Evolutionary conservation across 768 basidiomycete species (phyloP).

Genomic region (Strobilomyces confusus): DNA sequence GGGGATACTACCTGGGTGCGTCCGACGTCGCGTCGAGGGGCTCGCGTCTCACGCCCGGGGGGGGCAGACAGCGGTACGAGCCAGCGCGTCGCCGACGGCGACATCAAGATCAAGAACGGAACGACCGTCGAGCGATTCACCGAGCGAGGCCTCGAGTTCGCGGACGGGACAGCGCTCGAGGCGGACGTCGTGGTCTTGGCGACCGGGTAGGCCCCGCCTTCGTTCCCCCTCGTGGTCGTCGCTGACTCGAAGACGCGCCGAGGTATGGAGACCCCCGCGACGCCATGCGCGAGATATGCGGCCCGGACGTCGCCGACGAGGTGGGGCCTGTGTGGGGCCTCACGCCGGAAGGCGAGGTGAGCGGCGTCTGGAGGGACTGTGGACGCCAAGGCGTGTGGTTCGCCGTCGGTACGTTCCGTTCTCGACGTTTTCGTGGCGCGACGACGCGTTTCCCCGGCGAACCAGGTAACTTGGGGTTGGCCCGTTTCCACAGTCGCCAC

Average conservation of each 20-base stretch:
- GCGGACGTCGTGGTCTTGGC: conserved; percentile 34
- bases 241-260: neutral
- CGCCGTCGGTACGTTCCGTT: conserved; percentile 25
- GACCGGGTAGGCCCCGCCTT: conserved; percentile 21
- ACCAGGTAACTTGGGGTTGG: conserved; percentile 19
- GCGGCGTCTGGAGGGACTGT: conserved; percentile 33
- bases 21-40: neutral
- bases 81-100: conserved; percentile 41
- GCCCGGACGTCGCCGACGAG: conserved; percentile 40
- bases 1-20: conserved; percentile 42
- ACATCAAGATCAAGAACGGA: conserved; percentile 50
- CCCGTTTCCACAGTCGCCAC: conserved; percentile 31
- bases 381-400: conserved; percentile 36
- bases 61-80: conserved; percentile 37
- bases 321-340: conserved; percentile 58
- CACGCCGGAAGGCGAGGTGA: conserved; percentile 60
- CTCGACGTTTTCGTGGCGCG: too few species aligned
- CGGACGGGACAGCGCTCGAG: conserved; percentile 20
- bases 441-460: neutral
- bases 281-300: conserved; percentile 42
- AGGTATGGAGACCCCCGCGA: conserved; percentile 47
- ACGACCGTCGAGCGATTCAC: conserved; percentile 31
- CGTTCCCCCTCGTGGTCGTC: accelerated
- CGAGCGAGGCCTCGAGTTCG: conserved; percentile 21
- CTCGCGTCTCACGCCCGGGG: neutral